Base-by-base conservation (phyloP, 192 early-diverging fungal species). In the Lobulomyces angularis region DNA sequence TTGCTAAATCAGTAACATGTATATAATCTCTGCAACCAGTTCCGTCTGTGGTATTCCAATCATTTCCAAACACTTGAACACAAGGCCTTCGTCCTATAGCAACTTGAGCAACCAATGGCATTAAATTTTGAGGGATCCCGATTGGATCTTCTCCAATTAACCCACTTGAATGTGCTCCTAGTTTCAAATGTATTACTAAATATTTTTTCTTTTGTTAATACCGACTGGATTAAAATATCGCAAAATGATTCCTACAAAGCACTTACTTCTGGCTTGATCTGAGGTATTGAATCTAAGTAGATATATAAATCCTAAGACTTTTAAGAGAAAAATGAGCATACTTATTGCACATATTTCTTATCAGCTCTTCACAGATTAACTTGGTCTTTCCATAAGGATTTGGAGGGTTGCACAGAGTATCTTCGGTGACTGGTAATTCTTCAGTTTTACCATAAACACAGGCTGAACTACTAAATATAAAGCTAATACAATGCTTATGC, bases 351-450 rank as follows among this genome's bases (percentile, higher is more conserved):
- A 29, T 37, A 47, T 57, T 56, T 50, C 31, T 33, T 27, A 90
- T 65, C 24, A 86, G 74, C 56, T 72, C 69, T 50, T 91, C 88
- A 46, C 79, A 73, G 65, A 81, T 83, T 22, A 85, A 62, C 43
- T 91, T 91, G 3, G 86, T 85, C 27, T 76, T 62, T 19, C 89
- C 89, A 45, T 92, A 92, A n/a, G 85, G 81, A 53, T 84, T 88
- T 36, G 54, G 34, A 3, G 84, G 81, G 2, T 72, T 64, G 24
- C 69, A 58, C 12, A 61, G 58, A 29, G 71, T 67, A 9, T 68
- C 64, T 35, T 86, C 81, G 28, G 73, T 53, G 27, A 84, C 72
- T n/a, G 78, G 77, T 21, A 61, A 67, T 11, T 31, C 44, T 12
- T 81, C 68, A 35, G 78, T 67, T 8, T 77, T 52, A 32, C 79